phyloP scores from a whole-genome alignment of 2,329 filamentous ascomycete species.

The Ceratocystis lukuohia region DNA sequence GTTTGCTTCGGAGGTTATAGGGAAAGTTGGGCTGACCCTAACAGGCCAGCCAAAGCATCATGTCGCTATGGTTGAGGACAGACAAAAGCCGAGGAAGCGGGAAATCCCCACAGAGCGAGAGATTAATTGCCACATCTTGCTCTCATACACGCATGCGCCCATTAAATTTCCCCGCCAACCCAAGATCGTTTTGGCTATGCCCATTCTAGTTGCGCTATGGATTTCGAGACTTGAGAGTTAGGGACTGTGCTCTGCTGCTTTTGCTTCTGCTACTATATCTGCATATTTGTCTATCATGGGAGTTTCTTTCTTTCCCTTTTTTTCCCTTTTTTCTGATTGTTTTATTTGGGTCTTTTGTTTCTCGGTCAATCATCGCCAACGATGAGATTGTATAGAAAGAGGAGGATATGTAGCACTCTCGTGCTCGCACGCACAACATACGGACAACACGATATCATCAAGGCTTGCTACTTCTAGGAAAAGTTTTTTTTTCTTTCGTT shows the following conservation, averaged over 20 bases:
- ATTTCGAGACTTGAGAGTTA: background rate
- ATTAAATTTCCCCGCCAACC: background rate
- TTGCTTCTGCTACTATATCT: background rate
- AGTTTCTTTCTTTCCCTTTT: constrained; percentile 6
- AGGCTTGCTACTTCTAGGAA: background rate
- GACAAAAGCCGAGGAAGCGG: background rate
- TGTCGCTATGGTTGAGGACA: background rate
- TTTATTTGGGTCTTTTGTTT: constrained; percentile 11
- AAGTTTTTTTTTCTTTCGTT: constrained; percentile 1
- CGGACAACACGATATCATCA: background rate
- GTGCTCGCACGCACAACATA: background rate
- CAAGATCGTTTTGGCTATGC: background rate
- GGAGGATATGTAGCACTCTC: background rate
- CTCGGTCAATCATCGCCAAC: background rate
- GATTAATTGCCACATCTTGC: background rate
- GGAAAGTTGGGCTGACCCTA: background rate
- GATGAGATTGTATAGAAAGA: constrained; percentile 11
- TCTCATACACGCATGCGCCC: background rate
- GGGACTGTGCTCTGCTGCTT: background rate
- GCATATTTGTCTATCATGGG: background rate
- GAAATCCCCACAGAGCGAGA: background rate
- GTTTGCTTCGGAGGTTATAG: background rate
- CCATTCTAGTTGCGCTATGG: background rate
- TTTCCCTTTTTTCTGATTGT: constrained; percentile 10
- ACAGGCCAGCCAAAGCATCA: background rate